Evolutionary conservation across 352 stramenopile genomes (phyloP), one percentile per base, ranked within the genome.

Genomic region (Pythium periplocum): DNA sequence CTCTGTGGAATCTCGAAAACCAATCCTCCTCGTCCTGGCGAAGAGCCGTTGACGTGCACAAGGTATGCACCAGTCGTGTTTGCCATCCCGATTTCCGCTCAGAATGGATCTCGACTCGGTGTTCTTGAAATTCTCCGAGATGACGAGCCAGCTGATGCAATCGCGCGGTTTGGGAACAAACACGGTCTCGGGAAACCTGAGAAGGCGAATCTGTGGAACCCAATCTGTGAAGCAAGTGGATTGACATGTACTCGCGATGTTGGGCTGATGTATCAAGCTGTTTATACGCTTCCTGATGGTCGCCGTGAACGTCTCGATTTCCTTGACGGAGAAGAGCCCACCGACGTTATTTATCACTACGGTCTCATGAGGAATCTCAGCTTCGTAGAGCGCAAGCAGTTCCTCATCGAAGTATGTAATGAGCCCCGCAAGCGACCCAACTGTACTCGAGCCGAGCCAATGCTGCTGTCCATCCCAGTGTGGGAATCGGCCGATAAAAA

Each of bases 321-420:
- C 45, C 86, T 69, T 52, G 83, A 89, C 42, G 80, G 80, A 2
- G 61, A 87, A 4, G 83, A 93, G 53, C 77, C 83, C 5, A 75
- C 79, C 1, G 83, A 93, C 52, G 64, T 90, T 1, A 82, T 93
- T 53, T 87, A 86, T 55, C 73, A 87, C 50, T 93, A 91, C 51
- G 83, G 76, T 0, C 54, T 63, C 7, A 71, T 85, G 66, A 78
- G 78, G 6, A 90, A 92, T 48, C 65, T 89, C 34, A 87, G 73
- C 10, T 53, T 90, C 4, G 63, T 70, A 0, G 54, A 90, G 57
- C 78, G 83, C 45, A 81, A 93, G 50, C 67, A 69, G 12, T 78
- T 88, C 52, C 65, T 93, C 4, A 64, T 83, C 40, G 64, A 85
- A 40, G 74, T 90, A 17, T 93, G 83, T 60, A 87, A 73, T 42